phyloP scores from a whole-genome alignment of 441 rosid genomes.

The Capsella rubella region DNA sequence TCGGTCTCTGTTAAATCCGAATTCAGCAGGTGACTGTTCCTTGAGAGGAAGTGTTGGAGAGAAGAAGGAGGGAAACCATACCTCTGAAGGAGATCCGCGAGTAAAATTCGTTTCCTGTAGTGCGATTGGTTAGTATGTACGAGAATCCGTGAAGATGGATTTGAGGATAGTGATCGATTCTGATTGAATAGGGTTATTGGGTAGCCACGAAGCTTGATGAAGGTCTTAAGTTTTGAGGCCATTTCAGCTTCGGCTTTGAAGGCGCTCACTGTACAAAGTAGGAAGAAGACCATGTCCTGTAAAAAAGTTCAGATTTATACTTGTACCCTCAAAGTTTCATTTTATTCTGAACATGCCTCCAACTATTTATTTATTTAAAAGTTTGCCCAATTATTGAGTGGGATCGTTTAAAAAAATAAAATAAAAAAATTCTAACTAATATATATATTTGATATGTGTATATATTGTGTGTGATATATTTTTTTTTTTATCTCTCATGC shows the following conservation, averaged over 20 bases:
- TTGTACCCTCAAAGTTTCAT: background rate
- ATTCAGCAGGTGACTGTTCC: conserved; percentile 50
- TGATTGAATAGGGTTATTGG: conserved; percentile 16
- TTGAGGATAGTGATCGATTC: conserved; percentile 39
- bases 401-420: background rate
- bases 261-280: background rate
- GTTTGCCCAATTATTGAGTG: too few species aligned
- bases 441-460: too few species aligned
- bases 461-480: too few species aligned
- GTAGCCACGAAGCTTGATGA: conserved; percentile 28
- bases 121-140: conserved; percentile 36
- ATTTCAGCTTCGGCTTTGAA: conserved; percentile 9
- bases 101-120: conserved; percentile 53
- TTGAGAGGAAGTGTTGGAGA: conserved; percentile 55
- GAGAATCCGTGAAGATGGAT: conserved; percentile 23
- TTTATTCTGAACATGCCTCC: background rate
- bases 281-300: conserved; percentile 19
- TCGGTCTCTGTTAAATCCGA: conserved; percentile 55
- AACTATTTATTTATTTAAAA: background rate
- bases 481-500: too few species aligned
- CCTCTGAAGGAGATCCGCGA: conserved; percentile 75
- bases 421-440: too few species aligned
- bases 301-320: background rate
- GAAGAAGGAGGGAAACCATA: conserved; percentile 68
- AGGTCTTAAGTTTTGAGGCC: conserved; percentile 32